Base-by-base conservation (phyloP, 805 yeast species). In the Nadsonia fulvescens region DNA sequence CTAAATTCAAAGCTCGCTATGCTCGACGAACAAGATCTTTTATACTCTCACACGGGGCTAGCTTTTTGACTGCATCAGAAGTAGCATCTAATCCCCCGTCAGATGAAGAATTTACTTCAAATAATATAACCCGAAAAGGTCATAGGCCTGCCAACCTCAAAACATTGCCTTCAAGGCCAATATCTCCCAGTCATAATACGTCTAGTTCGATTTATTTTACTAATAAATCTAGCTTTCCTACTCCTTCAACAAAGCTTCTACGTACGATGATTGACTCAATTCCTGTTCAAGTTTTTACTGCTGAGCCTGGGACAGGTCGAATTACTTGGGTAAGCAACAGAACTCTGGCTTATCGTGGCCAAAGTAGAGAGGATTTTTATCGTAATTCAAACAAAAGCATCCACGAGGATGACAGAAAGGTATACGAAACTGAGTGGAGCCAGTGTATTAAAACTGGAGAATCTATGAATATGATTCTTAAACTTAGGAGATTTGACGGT, bases 281-380 rank as follows among this genome's bases (percentile, higher is more conserved):
- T 17, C 51, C 51, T 2, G 46, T 46, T 8, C 49, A 46, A 26
- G 39, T 47, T n/a, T 42, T 35, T 29, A 41, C 42, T 15, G 48
- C 46, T 4, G 44, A 40, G 23, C 49, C 51, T 3, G 23, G 27
- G 15, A 35, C 33, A 1, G 51, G 49, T 3, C 34, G 34, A 5
- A 32, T 44, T 9, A 38, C 43, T 4, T 46, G 51, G 51, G 48
- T 40, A 5, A 41, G 46, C 11, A 44, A 44, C 8, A 39, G 49
- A 10, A 35, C 49, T 5, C 21, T 44, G 23, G 44, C 47, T 3
- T 46, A 36, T 28, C 34, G 46, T 8, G 49, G 51, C 3, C 32
- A 40, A 8, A 28, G 47, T 6, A 34, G 40, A 5, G 39, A 31
- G 8, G 42, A 41, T 20, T 40, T 39, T 20, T 31, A 42, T 12